Conservation (phyloP, 495 filamentous ascomycete genomes). For the Xeromyces bisporus region DNA sequence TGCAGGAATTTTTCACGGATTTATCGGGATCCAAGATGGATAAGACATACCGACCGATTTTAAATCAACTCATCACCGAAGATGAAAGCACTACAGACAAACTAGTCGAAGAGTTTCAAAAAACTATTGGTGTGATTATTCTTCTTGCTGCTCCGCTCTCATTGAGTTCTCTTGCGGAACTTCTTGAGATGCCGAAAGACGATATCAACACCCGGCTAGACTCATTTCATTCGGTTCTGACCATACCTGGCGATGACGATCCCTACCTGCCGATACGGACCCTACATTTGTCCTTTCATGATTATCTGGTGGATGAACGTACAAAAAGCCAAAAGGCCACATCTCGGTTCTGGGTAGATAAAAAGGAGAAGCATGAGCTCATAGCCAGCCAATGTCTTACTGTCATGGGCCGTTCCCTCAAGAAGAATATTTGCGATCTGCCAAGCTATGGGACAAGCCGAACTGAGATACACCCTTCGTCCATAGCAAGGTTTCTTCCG, state of each 20-base stretch:
- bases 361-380: neutral
- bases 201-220: constrained; percentile 6
- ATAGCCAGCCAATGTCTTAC: constrained; percentile 9
- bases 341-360: constrained; percentile 9
- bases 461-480: constrained; percentile 6
- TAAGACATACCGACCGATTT: constrained; percentile 14
- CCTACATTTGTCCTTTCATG: neutral
- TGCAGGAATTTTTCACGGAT: constrained; percentile 7
- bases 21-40: constrained; percentile 7
- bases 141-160: constrained; percentile 13
- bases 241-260: constrained; percentile 10
- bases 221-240: constrained; percentile 13
- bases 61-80: constrained; percentile 8
- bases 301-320: constrained; percentile 1
- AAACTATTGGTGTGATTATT: constrained; percentile 13
- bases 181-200: constrained; percentile 4
- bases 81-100: constrained; percentile 1
- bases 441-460: constrained; percentile 7
- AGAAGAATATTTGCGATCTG: constrained; percentile 24
- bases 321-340: no score
- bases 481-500: constrained; percentile 9
- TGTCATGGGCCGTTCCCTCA: constrained; percentile 13
- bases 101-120: constrained; percentile 10
- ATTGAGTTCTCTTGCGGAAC: constrained; percentile 5
- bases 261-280: neutral